Percentiles rank a stretch among this genome's conserved stretches.
Evolutionary conservation across 257 asterid species (phyloP).

Genomic region (Jacaranda mimosifolia): DNA sequence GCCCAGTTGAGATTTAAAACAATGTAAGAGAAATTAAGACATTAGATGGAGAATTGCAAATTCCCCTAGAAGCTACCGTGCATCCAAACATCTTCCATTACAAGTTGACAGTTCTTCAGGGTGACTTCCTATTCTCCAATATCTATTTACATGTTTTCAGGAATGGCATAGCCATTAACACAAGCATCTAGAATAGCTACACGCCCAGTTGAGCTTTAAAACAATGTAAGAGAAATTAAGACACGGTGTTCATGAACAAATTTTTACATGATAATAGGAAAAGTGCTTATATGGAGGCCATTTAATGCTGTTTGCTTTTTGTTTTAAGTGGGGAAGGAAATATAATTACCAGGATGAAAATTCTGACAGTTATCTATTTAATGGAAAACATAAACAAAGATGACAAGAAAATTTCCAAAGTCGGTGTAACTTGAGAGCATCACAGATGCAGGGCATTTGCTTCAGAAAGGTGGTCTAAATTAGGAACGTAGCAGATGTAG

Average conservation of each 20-base stretch:
- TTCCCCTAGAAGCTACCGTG: slow-evolving; percentile 4
- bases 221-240: slow-evolving; percentile 17
- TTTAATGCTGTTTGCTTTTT: neutral
- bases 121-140: slow-evolving; percentile 24
- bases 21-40: too few species aligned
- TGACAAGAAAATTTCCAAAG: slow-evolving; percentile 28
- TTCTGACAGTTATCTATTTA: slow-evolving; percentile 2
- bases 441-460: too few species aligned
- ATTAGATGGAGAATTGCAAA: neutral
- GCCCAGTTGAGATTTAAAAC: neutral
- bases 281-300: neutral
- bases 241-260: slow-evolving; percentile 11
- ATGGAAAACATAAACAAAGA: slow-evolving; percentile 27
- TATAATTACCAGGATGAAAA: neutral
- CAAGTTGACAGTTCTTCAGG: slow-evolving; percentile 14
- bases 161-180: slow-evolving; percentile 20
- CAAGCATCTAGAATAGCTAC: slow-evolving; percentile 24
- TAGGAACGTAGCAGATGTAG: slow-evolving; percentile 16
- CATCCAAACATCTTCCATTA: neutral
- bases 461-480: neutral
- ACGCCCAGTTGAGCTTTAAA: neutral
- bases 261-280: slow-evolving; percentile 2
- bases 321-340: slow-evolving; percentile 14
- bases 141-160: neutral
- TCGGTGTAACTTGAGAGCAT: too few species aligned